Conservation (phyloP, 495 filamentous ascomycete genomes). For the Hypomontagnella submonticulosa region DNA sequence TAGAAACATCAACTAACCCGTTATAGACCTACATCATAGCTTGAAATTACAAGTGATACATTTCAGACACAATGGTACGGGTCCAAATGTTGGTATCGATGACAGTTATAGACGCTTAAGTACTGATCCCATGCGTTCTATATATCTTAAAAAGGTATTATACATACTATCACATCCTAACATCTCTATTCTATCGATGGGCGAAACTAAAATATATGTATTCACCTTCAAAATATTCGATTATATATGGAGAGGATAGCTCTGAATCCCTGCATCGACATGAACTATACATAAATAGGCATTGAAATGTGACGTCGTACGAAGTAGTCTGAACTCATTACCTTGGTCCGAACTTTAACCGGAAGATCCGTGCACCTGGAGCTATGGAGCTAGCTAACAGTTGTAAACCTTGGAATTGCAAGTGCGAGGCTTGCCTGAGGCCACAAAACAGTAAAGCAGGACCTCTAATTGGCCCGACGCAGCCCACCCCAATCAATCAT, state of each 20-base stretch:
- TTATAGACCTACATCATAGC: neutral
- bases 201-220: neutral
- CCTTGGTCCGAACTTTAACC: constrained; percentile 49
- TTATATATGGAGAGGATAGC: too few relatives aligned
- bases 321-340: constrained; percentile 11
- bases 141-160: too few relatives aligned
- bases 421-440: constrained; percentile 23
- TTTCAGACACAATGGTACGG: neutral
- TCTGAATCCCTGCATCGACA: too few relatives aligned
- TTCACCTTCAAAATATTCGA: neutral
- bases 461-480: constrained; percentile 36
- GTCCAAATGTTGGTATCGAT: too few relatives aligned
- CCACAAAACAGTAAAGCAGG: constrained; percentile 20
- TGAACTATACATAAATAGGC: neutral
- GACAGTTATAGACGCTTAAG: too few relatives aligned
- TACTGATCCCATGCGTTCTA: too few relatives aligned
- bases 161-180: too few relatives aligned
- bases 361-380: constrained; percentile 15
- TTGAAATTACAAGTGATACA: neutral
- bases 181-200: too few relatives aligned
- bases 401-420: constrained; percentile 19
- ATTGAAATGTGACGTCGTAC: constrained; percentile 36
- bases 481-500: constrained; percentile 44
- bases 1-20: too few relatives aligned
- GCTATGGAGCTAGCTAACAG: constrained; percentile 30